Conservation (phyloP, 805 yeast species). For the Ogataea pignaliae region DNA sequence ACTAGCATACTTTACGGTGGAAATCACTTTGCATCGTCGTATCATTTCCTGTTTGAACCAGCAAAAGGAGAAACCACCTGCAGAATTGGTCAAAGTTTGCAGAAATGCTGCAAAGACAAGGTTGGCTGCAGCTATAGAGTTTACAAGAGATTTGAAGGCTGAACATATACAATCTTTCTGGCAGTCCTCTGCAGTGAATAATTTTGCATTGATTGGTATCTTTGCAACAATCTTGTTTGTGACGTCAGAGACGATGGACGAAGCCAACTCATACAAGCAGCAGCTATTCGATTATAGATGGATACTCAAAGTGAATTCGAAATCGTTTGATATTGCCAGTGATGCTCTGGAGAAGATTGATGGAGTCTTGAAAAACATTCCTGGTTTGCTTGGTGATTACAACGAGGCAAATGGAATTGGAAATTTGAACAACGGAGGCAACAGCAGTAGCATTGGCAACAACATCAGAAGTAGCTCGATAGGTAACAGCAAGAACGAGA, state of each 20-base stretch:
- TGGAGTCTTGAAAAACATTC: conserved; percentile 67
- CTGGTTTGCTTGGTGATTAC: conserved; percentile 48
- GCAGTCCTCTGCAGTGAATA: conserved; percentile 78
- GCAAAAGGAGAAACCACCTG: conserved; percentile 34
- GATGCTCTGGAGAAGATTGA: conserved; percentile 70
- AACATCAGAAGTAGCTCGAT: neutral
- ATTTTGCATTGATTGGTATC: conserved; percentile 78
- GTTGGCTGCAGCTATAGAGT: conserved; percentile 75
- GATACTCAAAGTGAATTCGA: conserved; percentile 68
- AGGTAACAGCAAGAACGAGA: no score
- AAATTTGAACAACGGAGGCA: neutral
- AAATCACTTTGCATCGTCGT: conserved; percentile 77
- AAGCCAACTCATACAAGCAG: conserved; percentile 58
- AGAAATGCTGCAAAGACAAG: conserved; percentile 83
- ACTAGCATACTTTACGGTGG: conserved; percentile 84
- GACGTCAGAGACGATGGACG: conserved; percentile 59
- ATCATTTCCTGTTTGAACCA: conserved; percentile 53
- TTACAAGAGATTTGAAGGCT: conserved; percentile 66
- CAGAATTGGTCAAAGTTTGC: conserved; percentile 61
- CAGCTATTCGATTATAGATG: conserved; percentile 73
- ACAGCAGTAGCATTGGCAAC: neutral
- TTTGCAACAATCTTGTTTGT: conserved; percentile 80
- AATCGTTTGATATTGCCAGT: conserved; percentile 74
- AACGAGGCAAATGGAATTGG: conserved; percentile 5
- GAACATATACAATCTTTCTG: conserved; percentile 87